A percentile compares a stretch with the other conserved stretches of the same genome.
Conservation (phyloP, 176 grass and related monocot species). For the Panicum miliaceum region DNA sequence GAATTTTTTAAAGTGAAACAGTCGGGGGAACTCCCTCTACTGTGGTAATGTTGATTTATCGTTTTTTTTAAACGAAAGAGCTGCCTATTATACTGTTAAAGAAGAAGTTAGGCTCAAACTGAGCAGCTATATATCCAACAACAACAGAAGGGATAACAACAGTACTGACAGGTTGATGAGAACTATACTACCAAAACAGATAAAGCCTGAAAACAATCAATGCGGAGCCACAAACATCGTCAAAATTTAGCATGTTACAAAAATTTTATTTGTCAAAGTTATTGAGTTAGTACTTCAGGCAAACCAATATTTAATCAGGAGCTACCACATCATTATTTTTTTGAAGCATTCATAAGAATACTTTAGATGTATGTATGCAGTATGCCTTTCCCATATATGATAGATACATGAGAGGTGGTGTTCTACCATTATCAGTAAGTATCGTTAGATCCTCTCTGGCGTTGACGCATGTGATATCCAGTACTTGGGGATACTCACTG, state of each 20-base stretch:
- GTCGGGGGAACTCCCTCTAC: background rate
- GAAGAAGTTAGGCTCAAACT: background rate
- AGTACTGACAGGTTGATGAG: background rate
- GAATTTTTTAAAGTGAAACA: background rate
- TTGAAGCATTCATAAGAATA: background rate
- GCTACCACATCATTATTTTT: background rate
- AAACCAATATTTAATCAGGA: background rate
- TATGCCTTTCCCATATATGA: background rate
- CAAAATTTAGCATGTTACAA: background rate
- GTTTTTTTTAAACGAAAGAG: background rate
- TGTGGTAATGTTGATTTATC: background rate
- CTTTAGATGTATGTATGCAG: background rate
- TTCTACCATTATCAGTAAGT: background rate
- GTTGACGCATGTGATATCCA: slow-evolving; percentile 35
- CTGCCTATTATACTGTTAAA: too few species aligned
- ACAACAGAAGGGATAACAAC: background rate
- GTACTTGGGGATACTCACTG: slow-evolving; percentile 11
- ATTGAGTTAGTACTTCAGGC: background rate
- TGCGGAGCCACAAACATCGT: background rate
- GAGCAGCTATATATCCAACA: background rate
- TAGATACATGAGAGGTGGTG: background rate
- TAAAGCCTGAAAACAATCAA: background rate
- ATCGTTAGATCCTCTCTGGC: slow-evolving; percentile 12
- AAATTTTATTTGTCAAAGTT: background rate
- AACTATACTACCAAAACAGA: background rate